Base-by-base conservation (phyloP, 768 basidiomycete genomes). In the Suillus occidentalis region DNA sequence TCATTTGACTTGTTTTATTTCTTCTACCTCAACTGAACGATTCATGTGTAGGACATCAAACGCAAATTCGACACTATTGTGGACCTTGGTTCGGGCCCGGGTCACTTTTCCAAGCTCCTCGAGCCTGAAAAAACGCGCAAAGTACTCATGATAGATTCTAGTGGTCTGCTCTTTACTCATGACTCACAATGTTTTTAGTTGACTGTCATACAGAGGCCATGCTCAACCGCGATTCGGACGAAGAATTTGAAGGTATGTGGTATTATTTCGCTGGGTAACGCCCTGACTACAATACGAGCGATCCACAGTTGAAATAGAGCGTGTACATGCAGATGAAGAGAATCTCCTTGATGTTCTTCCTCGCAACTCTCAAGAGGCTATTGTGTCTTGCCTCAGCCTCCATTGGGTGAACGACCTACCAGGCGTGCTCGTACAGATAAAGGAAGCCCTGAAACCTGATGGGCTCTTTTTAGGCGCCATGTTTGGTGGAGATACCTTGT, bases 321-420 rank as follows among this genome's bases (percentile, higher is more conserved):
- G 97, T 42, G 82, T 91, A 64, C 87, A 89, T 66, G 88, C 84
- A 52, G 94, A 97, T 66, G 95, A 98, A 73, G 95, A 98, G 74
- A 81, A 84, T 39, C 77, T 98, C 2, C 82, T 96, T 2, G 78
- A 85, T 50, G 75, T 81, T 22, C 79, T 98, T 13, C 80, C 83
- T 6, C 87, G 81, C 3, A 84, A 90, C 66, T 92, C 94, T 16
- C 91, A 96, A 72, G 97, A 99, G 72, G 94, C 92, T 20, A 86
- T 98, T 55, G 88, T 97, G 31, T 96, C 94, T 14, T 96, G 94
- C 73, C 83, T 97, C 4, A 90, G 89, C 69, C 82, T 99, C 50
- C 97, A 99, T 67, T 99, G 97, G 97, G 87, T 97, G 14, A 99
- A 99, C 70, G 97, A 99, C 78, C 84, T 99, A 7, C 97, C 95